Evolutionary conservation across 23 red algal genomes (phyloP).

Genomic region (Gracilaria domingensis): DNA sequence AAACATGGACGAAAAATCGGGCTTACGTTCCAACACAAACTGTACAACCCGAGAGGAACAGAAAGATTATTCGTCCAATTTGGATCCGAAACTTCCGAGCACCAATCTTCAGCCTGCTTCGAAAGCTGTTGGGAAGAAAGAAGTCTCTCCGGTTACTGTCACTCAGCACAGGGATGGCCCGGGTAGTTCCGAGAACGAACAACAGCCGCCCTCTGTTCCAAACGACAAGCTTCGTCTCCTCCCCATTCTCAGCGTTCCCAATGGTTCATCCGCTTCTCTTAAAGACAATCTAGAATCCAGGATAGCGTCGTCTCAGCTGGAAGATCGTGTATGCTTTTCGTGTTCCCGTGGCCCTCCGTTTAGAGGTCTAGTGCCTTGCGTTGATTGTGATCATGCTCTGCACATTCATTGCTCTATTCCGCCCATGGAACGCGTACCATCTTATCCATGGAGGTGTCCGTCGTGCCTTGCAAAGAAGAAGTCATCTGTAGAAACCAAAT

Average conservation of each 20-base stretch:
- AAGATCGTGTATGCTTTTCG: slow-evolving; percentile 24
- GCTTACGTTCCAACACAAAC: background rate
- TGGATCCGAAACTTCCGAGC: background rate
- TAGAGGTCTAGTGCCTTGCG: slow-evolving; percentile 35
- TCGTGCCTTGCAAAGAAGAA: slow-evolving; percentile 26
- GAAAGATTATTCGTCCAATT: background rate
- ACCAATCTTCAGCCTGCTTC: background rate
- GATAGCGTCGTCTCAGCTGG: background rate
- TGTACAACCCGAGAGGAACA: background rate
- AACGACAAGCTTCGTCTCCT: slow-evolving; percentile 8
- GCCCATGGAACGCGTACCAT: slow-evolving; percentile 27
- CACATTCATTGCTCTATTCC: slow-evolving; percentile 68
- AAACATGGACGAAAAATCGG: background rate
- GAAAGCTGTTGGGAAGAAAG: slow-evolving; percentile 8
- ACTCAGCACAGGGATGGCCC: slow-evolving; percentile 12
- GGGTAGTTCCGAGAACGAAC: background rate
- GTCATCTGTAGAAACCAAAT: slow-evolving; percentile 4
- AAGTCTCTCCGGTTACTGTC: slow-evolving; percentile 34
- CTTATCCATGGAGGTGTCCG: slow-evolving; percentile 64
- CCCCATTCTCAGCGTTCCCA: background rate
- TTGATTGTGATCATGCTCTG: slow-evolving; percentile 29
- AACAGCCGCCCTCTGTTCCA: background rate
- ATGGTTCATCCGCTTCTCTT: background rate
- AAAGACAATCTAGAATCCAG: background rate
- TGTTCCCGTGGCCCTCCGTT: slow-evolving; percentile 17